Evolutionary conservation across 2,329 filamentous ascomycete species (phyloP).

Genomic region (Metarhizium anisopliae): DNA sequence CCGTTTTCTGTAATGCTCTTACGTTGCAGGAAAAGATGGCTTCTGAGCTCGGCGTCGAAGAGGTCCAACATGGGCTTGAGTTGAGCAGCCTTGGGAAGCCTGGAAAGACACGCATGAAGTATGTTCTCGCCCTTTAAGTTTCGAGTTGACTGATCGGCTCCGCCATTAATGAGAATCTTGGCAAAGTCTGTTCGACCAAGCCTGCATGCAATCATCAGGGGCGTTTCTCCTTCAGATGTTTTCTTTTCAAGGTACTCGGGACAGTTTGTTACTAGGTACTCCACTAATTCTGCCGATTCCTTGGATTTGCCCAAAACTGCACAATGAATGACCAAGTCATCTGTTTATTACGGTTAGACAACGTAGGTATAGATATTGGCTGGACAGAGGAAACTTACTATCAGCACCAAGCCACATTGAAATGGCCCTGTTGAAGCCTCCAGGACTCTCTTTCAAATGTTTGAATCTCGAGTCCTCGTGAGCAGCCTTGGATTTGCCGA

Average conservation of each 20-base stretch:
- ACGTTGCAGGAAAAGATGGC: slow-evolving; percentile 50
- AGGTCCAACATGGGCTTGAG: slow-evolving; percentile 44
- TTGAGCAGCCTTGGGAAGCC: slow-evolving; percentile 21
- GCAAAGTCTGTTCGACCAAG: slow-evolving; percentile 44
- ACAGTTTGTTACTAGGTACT: slow-evolving; percentile 54
- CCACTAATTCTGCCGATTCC: slow-evolving; percentile 45
- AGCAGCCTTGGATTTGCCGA: slow-evolving; percentile 49
- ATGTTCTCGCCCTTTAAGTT: slow-evolving; percentile 57
- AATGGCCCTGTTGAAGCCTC: slow-evolving; percentile 56
- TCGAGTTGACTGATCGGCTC: slow-evolving; percentile 59
- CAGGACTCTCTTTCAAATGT: slow-evolving; percentile 47
- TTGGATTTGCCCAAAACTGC: slow-evolving; percentile 41
- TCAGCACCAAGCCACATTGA: slow-evolving; percentile 52
- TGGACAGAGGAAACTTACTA: slow-evolving; percentile 27
- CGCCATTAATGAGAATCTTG: slow-evolving; percentile 54
- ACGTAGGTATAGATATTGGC: neutral
- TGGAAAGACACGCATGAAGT: slow-evolving; percentile 47
- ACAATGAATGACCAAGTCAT: slow-evolving; percentile 57
- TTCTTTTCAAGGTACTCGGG: slow-evolving; percentile 57
- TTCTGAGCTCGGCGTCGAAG: slow-evolving; percentile 47
- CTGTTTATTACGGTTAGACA: slow-evolving; percentile 25
- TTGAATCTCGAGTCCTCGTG: slow-evolving; percentile 53
- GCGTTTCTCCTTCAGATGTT: slow-evolving; percentile 50
- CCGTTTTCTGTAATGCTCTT: slow-evolving; percentile 40
- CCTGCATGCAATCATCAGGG: slow-evolving; percentile 58